Evolutionary conservation across 1,139 yeast species (phyloP).

Genomic region (Scheffersomyces titani): DNA sequence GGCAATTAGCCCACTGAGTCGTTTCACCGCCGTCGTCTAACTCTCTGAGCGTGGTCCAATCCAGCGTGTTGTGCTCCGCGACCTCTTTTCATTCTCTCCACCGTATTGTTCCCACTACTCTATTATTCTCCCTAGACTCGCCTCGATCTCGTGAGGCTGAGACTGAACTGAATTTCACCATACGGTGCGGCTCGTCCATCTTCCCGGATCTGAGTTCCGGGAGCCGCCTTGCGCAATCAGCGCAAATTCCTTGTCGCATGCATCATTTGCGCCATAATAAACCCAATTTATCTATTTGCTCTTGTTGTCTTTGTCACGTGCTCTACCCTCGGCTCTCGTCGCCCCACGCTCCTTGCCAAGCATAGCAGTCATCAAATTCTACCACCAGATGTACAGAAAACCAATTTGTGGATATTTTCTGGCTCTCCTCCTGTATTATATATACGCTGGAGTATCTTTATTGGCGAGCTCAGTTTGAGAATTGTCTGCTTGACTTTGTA

Average conservation of each 20-base stretch:
- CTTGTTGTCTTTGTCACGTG: background rate
- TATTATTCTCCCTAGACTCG: background rate
- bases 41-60: no score
- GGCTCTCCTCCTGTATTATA: background rate
- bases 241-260: background rate
- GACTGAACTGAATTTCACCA: background rate
- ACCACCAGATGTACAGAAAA: background rate
- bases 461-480: background rate
- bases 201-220: background rate
- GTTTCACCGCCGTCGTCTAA: background rate
- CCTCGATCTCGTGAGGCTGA: background rate
- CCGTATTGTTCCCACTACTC: background rate
- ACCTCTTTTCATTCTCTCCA: background rate
- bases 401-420: slow-evolving; percentile 1
- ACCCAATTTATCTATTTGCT: background rate
- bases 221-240: background rate
- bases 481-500: background rate
- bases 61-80: background rate
- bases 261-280: background rate
- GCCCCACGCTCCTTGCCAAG: background rate
- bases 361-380: slow-evolving; percentile 1
- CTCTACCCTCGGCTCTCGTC: background rate
- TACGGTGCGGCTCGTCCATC: background rate
- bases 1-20: background rate
- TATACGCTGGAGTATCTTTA: background rate